Evolutionary conservation across 306 rosid species (phyloP).

Genomic region (Sophora flavescens): DNA sequence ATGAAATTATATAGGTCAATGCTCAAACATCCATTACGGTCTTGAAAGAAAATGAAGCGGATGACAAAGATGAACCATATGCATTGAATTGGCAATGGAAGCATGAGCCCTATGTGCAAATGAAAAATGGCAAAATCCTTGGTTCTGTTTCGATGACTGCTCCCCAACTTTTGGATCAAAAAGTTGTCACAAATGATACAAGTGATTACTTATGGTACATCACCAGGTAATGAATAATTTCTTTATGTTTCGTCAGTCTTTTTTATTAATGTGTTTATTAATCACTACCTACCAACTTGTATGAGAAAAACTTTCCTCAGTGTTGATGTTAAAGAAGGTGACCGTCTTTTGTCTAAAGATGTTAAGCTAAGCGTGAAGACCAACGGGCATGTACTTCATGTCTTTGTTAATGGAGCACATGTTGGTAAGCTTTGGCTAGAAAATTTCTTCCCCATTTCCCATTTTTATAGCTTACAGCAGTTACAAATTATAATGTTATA

Average conservation of each 20-base stretch:
- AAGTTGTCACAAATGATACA: conserved; percentile 46
- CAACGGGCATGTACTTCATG: conserved; percentile 47
- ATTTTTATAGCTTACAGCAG: background rate
- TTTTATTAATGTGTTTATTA: background rate
- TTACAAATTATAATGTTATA: background rate
- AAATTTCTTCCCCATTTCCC: background rate
- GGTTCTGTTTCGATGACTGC: background rate
- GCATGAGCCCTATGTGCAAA: conserved; percentile 19
- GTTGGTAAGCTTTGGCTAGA: conserved; percentile 27
- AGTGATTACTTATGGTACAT: conserved; percentile 54
- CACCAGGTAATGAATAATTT: conserved; percentile 34
- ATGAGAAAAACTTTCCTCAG: background rate
- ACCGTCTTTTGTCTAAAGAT: conserved; percentile 26
- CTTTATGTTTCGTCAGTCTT: background rate
- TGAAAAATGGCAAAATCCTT: conserved; percentile 1
- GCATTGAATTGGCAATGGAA: conserved; percentile 46
- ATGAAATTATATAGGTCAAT: conserved; percentile 40
- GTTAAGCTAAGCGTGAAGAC: conserved; percentile 30
- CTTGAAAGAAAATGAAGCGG: background rate
- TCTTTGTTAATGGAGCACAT: conserved; percentile 43
- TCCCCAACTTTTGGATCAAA: conserved; percentile 46
- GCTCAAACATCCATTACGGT: conserved; percentile 44
- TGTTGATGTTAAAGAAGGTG: background rate
- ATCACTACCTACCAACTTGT: background rate
- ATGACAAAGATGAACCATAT: background rate